A percentile compares a stretch with the other conserved stretches of the same genome.
These are phyloP conservation scores for Spathaspora sp. DNA, from an alignment of 1,139 yeast species.

Conservation along the genomic window DNA sequence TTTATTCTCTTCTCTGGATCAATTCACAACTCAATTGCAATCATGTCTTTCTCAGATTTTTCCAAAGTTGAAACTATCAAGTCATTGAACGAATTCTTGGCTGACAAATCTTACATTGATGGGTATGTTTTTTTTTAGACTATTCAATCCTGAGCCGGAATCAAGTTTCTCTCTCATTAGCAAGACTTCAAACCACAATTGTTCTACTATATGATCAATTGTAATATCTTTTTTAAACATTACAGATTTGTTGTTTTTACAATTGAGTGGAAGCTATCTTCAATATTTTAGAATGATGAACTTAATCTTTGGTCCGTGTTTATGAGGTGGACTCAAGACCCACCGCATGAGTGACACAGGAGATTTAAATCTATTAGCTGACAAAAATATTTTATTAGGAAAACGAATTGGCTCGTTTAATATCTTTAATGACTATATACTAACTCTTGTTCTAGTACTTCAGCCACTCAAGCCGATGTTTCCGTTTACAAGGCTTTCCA, in stretches of 20 bases:
- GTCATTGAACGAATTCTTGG: conserved; percentile 83
- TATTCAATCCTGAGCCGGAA: not conserved
- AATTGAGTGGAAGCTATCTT: conserved; percentile 1
- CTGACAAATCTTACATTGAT: conserved; percentile 89
- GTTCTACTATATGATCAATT: conserved; percentile 10
- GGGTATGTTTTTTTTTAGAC: conserved; percentile 58
- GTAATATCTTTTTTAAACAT: not conserved
- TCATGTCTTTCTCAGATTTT: conserved; percentile 78
- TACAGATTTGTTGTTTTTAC: not conserved
- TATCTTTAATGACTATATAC: conserved; percentile 4
- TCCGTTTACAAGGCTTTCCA: conserved; percentile 94
- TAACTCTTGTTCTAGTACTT: conserved; percentile 47
- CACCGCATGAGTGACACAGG: conserved; percentile 84
- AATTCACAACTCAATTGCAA: conserved; percentile 4
- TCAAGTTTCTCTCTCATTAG: not conserved
- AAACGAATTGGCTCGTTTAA: not conserved
- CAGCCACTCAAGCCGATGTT: conserved; percentile 96
- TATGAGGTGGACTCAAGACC: conserved; percentile 93
- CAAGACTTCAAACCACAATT: conserved; percentile 1
- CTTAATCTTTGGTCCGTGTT: conserved; percentile 89
- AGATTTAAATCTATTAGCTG: conserved; percentile 50
- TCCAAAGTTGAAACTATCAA: conserved; percentile 78
- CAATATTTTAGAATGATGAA: conserved; percentile 58
- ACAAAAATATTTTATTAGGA: conserved; percentile 11
- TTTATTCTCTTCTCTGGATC: conserved; percentile 5